Base-by-base conservation (phyloP, 257 asterid species). In the Haberlea rhodopensis region DNA sequence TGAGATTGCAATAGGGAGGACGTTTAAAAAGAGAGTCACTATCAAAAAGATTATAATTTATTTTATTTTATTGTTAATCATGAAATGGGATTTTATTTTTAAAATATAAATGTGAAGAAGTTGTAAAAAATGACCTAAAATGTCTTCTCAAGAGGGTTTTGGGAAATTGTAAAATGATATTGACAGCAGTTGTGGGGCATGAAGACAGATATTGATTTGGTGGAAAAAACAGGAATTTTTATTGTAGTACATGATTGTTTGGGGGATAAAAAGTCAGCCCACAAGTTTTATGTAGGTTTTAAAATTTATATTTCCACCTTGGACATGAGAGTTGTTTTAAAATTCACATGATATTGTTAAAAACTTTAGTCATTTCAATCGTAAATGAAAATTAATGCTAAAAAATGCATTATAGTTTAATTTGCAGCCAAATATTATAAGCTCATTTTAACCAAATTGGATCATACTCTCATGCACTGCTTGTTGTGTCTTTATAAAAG, bases 131-230 rank as follows among this genome's bases (percentile, higher is more conserved):
- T 59, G 79, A 63, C 68, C 68, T 67, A 60, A 59, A 57, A 53
- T 62, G 91, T 84, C 82, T 77, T 54, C 60, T 84, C 82, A 60
- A 25, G 63, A 57, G 51, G 56, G 64, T 53, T 51, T 82, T 67
- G 52, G 56, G 53, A 57, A 56, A 24, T 60, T 71, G 76, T 65
- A 72, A 73, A 65, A 77, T 76, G 86, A 68, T 68, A 34, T 76
- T 66, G 91, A 79, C 89, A 85, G 94, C 83, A 80, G 23, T 75
- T 78, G 85, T 79, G 86, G 95, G 91, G 49, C 71, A 69, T 26
- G 25, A 54, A 52, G 81, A 81, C 92, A 84, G 88, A 82, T n/a
- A n/a, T 79, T 88, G 77, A 73, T 81, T 83, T 80, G 84, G 76
- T 75, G 83, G 79, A 73, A 76, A 49, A 58, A 23, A 20, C 53